These are phyloP conservation scores for Aegle marmelos DNA, from an alignment of 345 rosid genomes.

Conservation along the genomic window DNA sequence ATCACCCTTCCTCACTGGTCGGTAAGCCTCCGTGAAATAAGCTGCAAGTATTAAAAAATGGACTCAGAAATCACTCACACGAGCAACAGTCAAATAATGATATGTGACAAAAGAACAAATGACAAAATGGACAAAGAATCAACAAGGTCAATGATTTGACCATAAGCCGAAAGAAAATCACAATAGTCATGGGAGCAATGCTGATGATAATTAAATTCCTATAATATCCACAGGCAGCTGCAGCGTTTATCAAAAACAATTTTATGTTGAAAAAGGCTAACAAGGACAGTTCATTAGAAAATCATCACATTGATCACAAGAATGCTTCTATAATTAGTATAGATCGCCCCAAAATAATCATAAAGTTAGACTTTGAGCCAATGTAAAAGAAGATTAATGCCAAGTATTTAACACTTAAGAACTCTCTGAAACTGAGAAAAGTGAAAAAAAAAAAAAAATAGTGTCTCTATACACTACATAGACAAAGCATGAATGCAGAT, in stretches of 20 bases:
- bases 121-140: background rate
- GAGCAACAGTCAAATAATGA: background rate
- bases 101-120: background rate
- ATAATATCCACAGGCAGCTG: background rate
- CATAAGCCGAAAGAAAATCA: background rate
- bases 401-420: background rate
- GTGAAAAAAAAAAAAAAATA: background rate
- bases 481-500: background rate
- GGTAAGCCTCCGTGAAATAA: slow-evolving; percentile 90
- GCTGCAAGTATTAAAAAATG: slow-evolving; percentile 46
- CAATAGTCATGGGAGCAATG: background rate
- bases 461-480: background rate
- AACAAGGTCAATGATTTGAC: background rate
- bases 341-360: background rate
- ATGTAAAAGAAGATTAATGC: background rate
- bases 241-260: background rate
- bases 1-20: slow-evolving; percentile 97
- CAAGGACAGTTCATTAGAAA: background rate
- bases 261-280: background rate
- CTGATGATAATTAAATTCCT: background rate
- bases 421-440: background rate
- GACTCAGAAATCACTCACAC: slow-evolving; percentile 14
- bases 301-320: background rate
- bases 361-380: background rate
- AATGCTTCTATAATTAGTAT: background rate